Evolutionary conservation across 1,284 basidiomycete genomes (phyloP).

Genomic region (Phaffia rhodozyma): DNA sequence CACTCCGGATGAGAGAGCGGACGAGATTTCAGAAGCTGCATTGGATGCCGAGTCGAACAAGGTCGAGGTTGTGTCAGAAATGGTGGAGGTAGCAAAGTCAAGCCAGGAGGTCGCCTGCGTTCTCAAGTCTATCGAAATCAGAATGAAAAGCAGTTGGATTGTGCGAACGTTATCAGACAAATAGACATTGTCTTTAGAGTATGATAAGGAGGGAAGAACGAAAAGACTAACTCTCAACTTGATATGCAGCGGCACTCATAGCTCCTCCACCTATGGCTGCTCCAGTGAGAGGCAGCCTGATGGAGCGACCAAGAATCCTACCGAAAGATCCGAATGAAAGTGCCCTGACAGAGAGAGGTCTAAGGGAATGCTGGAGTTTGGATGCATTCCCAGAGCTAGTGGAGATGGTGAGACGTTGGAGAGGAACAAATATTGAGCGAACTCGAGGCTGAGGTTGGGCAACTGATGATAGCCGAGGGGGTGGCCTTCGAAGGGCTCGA

Average conservation of each 20-base stretch:
- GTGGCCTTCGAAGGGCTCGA: too few species aligned
- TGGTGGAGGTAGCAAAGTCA: constrained; percentile 45
- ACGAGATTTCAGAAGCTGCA: constrained; percentile 4
- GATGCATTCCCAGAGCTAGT: background rate
- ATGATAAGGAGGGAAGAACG: background rate
- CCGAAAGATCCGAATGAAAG: constrained; percentile 15
- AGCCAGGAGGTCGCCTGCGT: constrained; percentile 54
- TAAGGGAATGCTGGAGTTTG: background rate
- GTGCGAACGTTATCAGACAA: background rate
- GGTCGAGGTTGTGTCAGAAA: constrained; percentile 28
- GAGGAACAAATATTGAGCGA: too few species aligned
- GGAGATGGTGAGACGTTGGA: background rate
- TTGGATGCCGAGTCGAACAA: constrained; percentile 11
- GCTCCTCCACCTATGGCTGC: constrained; percentile 68
- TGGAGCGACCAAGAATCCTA: constrained; percentile 6
- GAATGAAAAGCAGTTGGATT: background rate
- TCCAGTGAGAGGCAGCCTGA: constrained; percentile 54
- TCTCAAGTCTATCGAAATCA: constrained; percentile 46
- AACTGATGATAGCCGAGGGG: too few species aligned
- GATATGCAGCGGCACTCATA: constrained; percentile 79
- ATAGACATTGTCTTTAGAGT: background rate
- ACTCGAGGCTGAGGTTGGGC: too few species aligned
- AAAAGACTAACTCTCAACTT: constrained; percentile 58
- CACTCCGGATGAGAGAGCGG: background rate
- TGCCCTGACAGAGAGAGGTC: constrained; percentile 10